Evolutionary conservation across 1,139 yeast species (phyloP), one percentile per base, ranked within the genome.

Genomic region (Candida freyschussii): DNA sequence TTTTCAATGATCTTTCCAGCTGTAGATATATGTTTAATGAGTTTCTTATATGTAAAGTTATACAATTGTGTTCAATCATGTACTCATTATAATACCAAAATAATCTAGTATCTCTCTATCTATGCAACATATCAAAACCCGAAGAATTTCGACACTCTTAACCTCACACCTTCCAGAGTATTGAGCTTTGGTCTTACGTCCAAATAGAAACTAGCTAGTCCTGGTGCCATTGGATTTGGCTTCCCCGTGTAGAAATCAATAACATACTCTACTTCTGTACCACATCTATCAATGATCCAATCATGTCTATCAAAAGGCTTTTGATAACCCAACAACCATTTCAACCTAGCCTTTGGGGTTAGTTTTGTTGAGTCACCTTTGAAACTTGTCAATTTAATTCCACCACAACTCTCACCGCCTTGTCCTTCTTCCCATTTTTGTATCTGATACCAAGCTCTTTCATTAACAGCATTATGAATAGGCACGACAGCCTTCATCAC

Each of bases 271-370:
- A 91, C 72, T 34, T 72, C 71, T 12, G 65, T 71, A 3, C 97
- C 97, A 57, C 96, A 85, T 34, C 97, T 66, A 51, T 83, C 79
- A n/a, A 91, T 71, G 10, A 72, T 65, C 98, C 98, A 91, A 60
- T 91, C 98, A 56, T 91, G 98, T 50, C 98, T 72, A 60, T 91
- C 98, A 61, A 91, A 91, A 0, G 98, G 98, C 43, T 72, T 72
- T 33, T 75, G 76, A 41, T 72, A 68, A 0, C 96, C 86, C 39
- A 78, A 52, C 21, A 83, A 53, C 47, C 83, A 77, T 13, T 40
- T 40, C 50, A 85, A 64, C 65, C 94, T 73, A 0, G 98, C 98
- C 47, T 94, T 68, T 5, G 98, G 98, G 0, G 96, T 86, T 30
- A 86, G 52, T 47, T 83, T 82, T 44, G 75, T 74, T 32, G 89